Evolutionary conservation across 176 grass and related monocot genomes (phyloP).

Genomic region (Calamus simplicifolius): DNA sequence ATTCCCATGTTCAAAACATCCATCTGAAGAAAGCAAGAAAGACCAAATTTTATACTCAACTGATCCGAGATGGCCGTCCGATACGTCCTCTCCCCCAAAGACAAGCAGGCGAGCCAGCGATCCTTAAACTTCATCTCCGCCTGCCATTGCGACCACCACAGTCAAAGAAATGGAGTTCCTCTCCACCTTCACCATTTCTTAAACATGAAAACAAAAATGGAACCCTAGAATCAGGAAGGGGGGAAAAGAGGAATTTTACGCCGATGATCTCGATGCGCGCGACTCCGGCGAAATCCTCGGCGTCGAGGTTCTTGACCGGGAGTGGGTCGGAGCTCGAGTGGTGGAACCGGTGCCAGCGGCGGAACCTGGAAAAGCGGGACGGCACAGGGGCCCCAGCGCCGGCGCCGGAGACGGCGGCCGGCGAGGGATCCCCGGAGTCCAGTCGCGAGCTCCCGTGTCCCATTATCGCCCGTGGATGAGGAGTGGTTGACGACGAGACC

Average conservation of each 20-base stretch:
- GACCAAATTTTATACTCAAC: slow-evolving; percentile 25
- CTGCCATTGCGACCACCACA: slow-evolving; percentile 24
- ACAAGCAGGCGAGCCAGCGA: slow-evolving; percentile 89
- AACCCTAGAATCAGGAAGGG: not conserved
- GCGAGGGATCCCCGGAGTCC: not conserved
- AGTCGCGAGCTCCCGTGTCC: slow-evolving; percentile 42
- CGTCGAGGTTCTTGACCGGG: slow-evolving; percentile 17
- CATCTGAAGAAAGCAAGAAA: not conserved
- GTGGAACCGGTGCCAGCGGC: slow-evolving; percentile 46
- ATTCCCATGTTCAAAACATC: too few species aligned
- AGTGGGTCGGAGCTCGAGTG: slow-evolving; percentile 10
- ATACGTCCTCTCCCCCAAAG: slow-evolving; percentile 82
- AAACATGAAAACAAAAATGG: not conserved
- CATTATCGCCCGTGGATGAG: slow-evolving; percentile 12
- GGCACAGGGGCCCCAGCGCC: slow-evolving; percentile 23
- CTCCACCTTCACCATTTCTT: not conserved
- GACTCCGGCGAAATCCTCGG: slow-evolving; percentile 79
- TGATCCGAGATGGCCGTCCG: slow-evolving; percentile 74
- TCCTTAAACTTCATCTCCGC: slow-evolving; percentile 94
- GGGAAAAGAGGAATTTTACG: slow-evolving; percentile 15
- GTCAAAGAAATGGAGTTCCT: slow-evolving; percentile 1
- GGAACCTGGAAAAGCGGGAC: slow-evolving; percentile 67
- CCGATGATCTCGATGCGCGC: slow-evolving; percentile 63
- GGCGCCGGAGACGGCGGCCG: not conserved
- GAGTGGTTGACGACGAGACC: too few species aligned